phyloP scores from a whole-genome alignment of 2,329 filamentous ascomycete species.

The Davidsoniella eucalypti region DNA sequence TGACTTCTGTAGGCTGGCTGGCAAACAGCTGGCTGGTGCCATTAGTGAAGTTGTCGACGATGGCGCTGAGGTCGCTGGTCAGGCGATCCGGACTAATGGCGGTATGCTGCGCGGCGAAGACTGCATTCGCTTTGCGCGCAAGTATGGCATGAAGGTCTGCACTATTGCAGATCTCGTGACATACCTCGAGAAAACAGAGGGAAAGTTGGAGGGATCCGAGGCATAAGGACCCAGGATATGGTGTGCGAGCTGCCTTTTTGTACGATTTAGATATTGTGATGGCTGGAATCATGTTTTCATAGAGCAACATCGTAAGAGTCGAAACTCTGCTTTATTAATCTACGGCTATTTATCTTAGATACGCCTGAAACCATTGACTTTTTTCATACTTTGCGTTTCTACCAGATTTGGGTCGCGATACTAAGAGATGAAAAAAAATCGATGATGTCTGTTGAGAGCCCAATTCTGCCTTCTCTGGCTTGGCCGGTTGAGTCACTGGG shows the following conservation, averaged over 20 bases:
- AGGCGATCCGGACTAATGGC: constrained; percentile 46
- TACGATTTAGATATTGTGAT: background rate
- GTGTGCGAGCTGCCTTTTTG: background rate
- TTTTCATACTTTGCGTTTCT: too few relatives aligned
- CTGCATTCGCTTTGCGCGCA: constrained; percentile 73
- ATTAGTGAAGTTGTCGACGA: constrained; percentile 90
- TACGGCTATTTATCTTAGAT: too few relatives aligned
- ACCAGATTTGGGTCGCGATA: too few relatives aligned
- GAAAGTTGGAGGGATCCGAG: constrained; percentile 35
- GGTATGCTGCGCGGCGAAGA: constrained; percentile 87
- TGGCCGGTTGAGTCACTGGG: constrained; percentile 9
- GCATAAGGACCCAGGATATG: constrained; percentile 12
- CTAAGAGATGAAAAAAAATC: too few relatives aligned
- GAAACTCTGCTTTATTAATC: too few relatives aligned
- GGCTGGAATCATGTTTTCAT: background rate
- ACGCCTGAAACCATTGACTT: too few relatives aligned
- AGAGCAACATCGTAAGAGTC: too few relatives aligned
- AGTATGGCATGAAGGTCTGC: constrained; percentile 81
- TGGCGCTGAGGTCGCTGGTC: constrained; percentile 54
- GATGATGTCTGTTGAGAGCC: too few relatives aligned
- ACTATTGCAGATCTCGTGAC: constrained; percentile 82
- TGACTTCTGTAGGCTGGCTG: constrained; percentile 75
- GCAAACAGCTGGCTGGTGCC: constrained; percentile 59
- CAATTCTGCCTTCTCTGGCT: too few relatives aligned
- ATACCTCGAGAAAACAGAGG: constrained; percentile 63